Percentiles rank a stretch among this genome's conserved stretches.
phyloP scores from a whole-genome alignment of 148 eudicot species.

The Fagopyrum esculentum region DNA sequence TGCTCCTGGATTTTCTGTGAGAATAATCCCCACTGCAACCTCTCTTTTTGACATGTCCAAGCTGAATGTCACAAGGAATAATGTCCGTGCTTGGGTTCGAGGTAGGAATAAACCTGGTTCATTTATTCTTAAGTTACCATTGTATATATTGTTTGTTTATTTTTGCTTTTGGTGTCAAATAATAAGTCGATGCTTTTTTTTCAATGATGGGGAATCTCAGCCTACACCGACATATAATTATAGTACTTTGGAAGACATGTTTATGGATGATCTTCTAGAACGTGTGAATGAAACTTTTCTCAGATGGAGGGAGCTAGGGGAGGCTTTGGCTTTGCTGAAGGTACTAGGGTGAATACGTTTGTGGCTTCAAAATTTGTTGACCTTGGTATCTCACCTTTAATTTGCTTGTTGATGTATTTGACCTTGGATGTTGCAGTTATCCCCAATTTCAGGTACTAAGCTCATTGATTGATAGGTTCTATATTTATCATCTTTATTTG shows the following conservation, averaged over 20 bases:
- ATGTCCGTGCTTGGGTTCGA: slow-evolving; percentile 54
- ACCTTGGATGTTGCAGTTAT: too few species aligned
- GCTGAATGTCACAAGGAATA: slow-evolving; percentile 55
- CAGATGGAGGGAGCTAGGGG: slow-evolving; percentile 70
- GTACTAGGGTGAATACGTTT: slow-evolving; percentile 25
- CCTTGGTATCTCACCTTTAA: too few species aligned
- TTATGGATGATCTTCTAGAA: slow-evolving; percentile 56
- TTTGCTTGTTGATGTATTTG: too few species aligned
- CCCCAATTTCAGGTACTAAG: too few species aligned
- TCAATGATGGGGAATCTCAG: slow-evolving; percentile 35
- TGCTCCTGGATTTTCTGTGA: slow-evolving; percentile 40
- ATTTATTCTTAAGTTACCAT: not conserved
- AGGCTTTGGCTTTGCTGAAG: slow-evolving; percentile 77
- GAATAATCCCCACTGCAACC: slow-evolving; percentile 69
- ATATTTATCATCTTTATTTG: too few species aligned
- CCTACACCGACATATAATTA: slow-evolving; percentile 78
- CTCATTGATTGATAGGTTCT: too few species aligned
- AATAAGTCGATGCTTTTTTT: not conserved
- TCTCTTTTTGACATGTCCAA: slow-evolving; percentile 53
- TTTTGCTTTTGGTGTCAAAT: not conserved
- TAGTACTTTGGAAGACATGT: slow-evolving; percentile 87
- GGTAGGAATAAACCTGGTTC: slow-evolving; percentile 33
- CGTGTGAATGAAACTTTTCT: slow-evolving; percentile 41
- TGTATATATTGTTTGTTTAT: not conserved
- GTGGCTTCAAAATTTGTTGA: slow-evolving; percentile 2